Percentiles rank a stretch among this genome's conserved stretches.
These are phyloP conservation scores for Pythium myriotylum DNA, from an alignment of 352 stramenopile genomes.

Conservation along the genomic window DNA sequence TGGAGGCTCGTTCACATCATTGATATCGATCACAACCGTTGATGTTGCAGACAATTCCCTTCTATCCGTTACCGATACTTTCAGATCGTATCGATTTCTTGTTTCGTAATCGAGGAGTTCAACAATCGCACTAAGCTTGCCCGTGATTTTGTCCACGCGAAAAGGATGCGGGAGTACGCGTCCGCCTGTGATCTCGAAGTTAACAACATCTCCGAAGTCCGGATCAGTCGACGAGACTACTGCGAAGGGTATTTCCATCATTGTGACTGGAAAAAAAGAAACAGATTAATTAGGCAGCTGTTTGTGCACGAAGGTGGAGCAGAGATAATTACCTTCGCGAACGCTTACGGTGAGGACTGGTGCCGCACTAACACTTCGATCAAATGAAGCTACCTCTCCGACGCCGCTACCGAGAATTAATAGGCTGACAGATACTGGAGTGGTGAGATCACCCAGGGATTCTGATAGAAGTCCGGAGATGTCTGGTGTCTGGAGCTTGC, in stretches of 20 bases:
- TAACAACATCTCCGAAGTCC: constrained; percentile 17
- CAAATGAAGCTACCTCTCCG: constrained; percentile 52
- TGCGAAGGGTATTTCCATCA: constrained; percentile 6
- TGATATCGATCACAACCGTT: constrained; percentile 13
- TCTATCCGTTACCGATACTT: constrained; percentile 17
- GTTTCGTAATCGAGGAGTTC: constrained; percentile 33
- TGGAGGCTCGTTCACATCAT: constrained; percentile 31
- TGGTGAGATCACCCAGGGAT: constrained; percentile 16
- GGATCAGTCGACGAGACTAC: constrained; percentile 15
- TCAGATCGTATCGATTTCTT: constrained; percentile 11
- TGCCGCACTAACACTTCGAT: constrained; percentile 25
- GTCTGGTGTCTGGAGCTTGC: constrained; percentile 41
- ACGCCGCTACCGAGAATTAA: constrained; percentile 50
- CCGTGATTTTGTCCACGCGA: constrained; percentile 15
- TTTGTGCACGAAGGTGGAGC: too few species aligned
- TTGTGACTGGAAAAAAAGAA: constrained; percentile 18
- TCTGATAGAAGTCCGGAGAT: constrained; percentile 14
- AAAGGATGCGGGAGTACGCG: constrained; percentile 21
- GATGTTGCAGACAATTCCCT: constrained; percentile 11
- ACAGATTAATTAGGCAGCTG: too few species aligned
- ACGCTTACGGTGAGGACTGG: constrained; percentile 43
- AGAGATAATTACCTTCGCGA: constrained; percentile 33
- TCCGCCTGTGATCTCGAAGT: constrained; percentile 21
- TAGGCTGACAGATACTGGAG: constrained; percentile 14
- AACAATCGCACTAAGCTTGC: constrained; percentile 8